Conservation (phyloP, 2,329 filamentous ascomycete genomes). For the Ceratocystis smalleyi region DNA sequence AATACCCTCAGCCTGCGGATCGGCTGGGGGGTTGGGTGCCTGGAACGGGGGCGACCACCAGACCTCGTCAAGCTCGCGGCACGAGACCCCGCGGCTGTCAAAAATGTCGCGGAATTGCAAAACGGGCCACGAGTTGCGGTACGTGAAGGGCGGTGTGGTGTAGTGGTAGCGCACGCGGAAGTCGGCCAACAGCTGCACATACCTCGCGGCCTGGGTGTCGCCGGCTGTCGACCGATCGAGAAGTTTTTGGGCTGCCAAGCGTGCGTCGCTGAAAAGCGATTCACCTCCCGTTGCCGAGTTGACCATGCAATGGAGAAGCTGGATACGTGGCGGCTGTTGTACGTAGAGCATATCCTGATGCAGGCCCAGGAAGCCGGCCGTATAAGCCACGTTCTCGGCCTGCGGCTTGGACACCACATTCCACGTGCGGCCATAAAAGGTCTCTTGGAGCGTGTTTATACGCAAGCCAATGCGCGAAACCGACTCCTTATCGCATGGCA, state of each 20-base stretch:
- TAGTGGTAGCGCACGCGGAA: conserved; percentile 50
- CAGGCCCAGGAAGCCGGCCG: conserved; percentile 62
- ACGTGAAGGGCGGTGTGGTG: conserved; percentile 47
- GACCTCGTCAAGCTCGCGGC: conserved; percentile 21
- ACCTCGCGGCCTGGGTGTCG: neutral
- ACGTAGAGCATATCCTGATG: conserved; percentile 94
- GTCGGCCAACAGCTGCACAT: conserved; percentile 27
- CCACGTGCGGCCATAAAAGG: conserved; percentile 85
- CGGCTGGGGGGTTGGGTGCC: conserved; percentile 29
- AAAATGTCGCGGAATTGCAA: conserved; percentile 25
- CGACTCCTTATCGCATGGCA: conserved; percentile 51
- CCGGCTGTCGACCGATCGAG: conserved; percentile 13
- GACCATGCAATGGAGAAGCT: conserved; percentile 77
- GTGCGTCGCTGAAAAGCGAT: conserved; percentile 70
- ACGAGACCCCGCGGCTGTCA: neutral
- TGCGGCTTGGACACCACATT: conserved; percentile 69
- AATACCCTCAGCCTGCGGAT: neutral
- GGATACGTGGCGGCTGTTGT: conserved; percentile 59
- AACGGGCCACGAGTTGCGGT: conserved; percentile 42
- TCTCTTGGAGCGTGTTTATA: conserved; percentile 66
- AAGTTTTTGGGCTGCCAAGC: conserved; percentile 39
- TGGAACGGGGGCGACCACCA: conserved; percentile 74
- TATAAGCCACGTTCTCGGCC: conserved; percentile 88
- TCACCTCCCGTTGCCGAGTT: conserved; percentile 68
- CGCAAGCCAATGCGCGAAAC: conserved; percentile 54